Percentiles rank a stretch among this genome's conserved stretches.
Evolutionary conservation across 2,329 filamentous ascomycete genomes (phyloP).

Genomic region (Metarhizium brunneum): DNA sequence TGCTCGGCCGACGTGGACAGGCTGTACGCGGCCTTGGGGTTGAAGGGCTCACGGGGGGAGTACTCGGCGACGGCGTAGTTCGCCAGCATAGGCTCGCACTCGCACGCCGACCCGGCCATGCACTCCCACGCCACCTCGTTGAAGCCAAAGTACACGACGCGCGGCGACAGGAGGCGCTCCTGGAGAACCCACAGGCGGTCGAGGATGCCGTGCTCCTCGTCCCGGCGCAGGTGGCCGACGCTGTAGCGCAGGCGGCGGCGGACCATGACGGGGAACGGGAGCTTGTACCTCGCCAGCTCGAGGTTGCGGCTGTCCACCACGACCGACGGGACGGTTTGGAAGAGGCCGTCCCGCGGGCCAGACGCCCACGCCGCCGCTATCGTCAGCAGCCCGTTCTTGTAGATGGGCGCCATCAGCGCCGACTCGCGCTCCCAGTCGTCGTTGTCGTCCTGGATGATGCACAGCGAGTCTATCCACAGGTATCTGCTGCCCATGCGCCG

Average conservation of each 20-base stretch:
- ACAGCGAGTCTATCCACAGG: constrained; percentile 18
- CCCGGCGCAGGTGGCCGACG: not conserved
- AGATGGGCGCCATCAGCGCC: constrained; percentile 9
- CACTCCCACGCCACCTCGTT: not conserved
- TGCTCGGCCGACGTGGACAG: not conserved
- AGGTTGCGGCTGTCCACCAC: not conserved
- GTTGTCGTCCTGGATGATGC: constrained; percentile 14
- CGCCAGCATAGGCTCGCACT: not conserved
- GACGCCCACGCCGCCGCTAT: not conserved
- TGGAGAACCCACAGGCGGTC: not conserved
- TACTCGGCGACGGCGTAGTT: not conserved
- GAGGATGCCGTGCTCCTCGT: not conserved
- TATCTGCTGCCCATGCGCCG: constrained; percentile 10
- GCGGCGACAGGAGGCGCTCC: not conserved
- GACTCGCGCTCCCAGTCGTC: constrained; percentile 11
- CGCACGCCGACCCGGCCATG: not conserved
- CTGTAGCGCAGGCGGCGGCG: not conserved
- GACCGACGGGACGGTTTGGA: not conserved
- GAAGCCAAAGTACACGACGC: not conserved
- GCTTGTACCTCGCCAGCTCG: not conserved
- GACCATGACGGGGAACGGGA: not conserved
- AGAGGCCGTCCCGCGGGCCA: not conserved
- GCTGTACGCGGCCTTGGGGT: not conserved
- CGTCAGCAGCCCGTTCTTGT: constrained; percentile 6
- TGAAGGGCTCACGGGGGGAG: not conserved